These are phyloP conservation scores for Diphasiastrum complanatum DNA, from an alignment of 83 land plant genomes.

Conservation along the genomic window DNA sequence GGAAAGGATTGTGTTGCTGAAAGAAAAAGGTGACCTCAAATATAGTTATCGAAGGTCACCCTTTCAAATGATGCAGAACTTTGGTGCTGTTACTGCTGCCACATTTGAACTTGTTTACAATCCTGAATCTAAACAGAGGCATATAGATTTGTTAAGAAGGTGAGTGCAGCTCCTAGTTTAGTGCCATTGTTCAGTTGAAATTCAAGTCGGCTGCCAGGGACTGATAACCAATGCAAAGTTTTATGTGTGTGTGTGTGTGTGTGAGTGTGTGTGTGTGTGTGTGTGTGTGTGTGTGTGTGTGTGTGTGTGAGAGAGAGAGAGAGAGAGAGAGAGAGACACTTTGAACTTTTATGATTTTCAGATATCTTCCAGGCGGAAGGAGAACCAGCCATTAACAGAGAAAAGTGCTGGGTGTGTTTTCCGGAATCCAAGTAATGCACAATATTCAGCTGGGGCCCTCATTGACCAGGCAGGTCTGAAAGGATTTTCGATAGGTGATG, in stretches of 20 bases:
- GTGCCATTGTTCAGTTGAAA: neutral
- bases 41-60: constrained; percentile 61
- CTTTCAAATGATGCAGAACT: constrained; percentile 43
- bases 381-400: constrained; percentile 47
- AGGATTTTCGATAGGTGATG: constrained; percentile 52
- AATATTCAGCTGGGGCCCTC: constrained; percentile 47
- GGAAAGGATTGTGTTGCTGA: constrained; percentile 5
- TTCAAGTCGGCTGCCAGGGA: too few species aligned
- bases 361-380: constrained; percentile 43
- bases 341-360: too few species aligned
- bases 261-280: too few species aligned
- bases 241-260: too few species aligned
- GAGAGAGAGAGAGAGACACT: too few species aligned
- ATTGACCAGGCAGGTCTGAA: constrained; percentile 69
- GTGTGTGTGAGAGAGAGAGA: too few species aligned
- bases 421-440: constrained; percentile 43
- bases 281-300: too few species aligned
- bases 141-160: constrained; percentile 39
- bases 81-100: constrained; percentile 50
- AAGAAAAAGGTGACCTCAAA: constrained; percentile 26
- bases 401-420: constrained; percentile 65
- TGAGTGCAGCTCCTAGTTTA: constrained; percentile 19
- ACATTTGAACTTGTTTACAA: constrained; percentile 41
- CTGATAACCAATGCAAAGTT: too few species aligned
- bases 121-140: constrained; percentile 25